Evolutionary conservation across 768 basidiomycete genomes (phyloP), one percentile per base, ranked within the genome.

Genomic region (Cystobasidiopsis lactophilus): DNA sequence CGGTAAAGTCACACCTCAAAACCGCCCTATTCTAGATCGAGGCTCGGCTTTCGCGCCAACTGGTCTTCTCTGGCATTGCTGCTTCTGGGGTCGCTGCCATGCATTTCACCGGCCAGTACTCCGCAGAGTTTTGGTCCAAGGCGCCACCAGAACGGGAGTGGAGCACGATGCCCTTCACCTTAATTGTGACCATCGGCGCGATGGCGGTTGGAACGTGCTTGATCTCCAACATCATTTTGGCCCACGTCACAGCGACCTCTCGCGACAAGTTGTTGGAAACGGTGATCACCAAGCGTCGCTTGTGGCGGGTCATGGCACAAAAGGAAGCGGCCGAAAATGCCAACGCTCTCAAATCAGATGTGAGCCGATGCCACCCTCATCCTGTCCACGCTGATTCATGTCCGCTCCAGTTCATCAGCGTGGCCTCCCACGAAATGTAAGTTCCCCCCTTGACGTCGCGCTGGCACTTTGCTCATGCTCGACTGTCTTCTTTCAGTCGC

Each of bases 391-490:
- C n/a, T n/a, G n/a, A n/a, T n/a, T n/a, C n/a, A n/a, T n/a, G n/a
- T n/a, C n/a, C n/a, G n/a, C n/a, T n/a, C n/a, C n/a, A n/a, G n/a
- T 50, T 50, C 19, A 50, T 37, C n/a, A 33, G 30, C 14, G 30
- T 50, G n/a, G 48, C 48, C 19, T 31, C 48, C 5, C 48, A 50
- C 33, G 48, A 50, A 24, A 47, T 47, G 41, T 43, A 7, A 43
- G 41, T 7, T 26, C 19, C 19, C 7, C 41, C 41, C 37, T 11
- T 38, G 11, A 38, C 37, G 11, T 38, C 19, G 11, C 37, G 38
- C 38, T 19, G 38, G 38, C 38, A 39, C 13, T 13, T 39, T 19
- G 13, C 13, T 13, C 38, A 39, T 13, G 19, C 38, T 19, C 19
- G 38, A 39, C 38, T 39, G 13, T 19, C 38, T 13, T 13, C 38